These are phyloP conservation scores for Kodamaea jinghongensis DNA, from an alignment of 805 yeast genomes.

Conservation along the genomic window DNA sequence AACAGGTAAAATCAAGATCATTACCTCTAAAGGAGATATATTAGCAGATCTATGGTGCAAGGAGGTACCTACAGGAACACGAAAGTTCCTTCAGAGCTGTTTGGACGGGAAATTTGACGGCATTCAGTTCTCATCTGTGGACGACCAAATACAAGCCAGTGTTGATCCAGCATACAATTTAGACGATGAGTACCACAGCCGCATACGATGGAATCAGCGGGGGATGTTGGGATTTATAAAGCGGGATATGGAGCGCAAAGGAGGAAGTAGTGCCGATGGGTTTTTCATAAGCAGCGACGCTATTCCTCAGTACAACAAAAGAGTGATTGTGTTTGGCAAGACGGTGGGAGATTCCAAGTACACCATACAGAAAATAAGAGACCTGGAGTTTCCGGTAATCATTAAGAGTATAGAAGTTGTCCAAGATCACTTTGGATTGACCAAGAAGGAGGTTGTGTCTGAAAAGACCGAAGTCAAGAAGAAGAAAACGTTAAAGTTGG, in stretches of 20 bases:
- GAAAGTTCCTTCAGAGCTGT: constrained; percentile 50
- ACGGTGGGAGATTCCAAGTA: constrained; percentile 56
- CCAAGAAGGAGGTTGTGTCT: constrained; percentile 12
- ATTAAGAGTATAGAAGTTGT: constrained; percentile 42
- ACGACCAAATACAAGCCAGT: constrained; percentile 1
- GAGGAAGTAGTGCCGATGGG: constrained; percentile 22
- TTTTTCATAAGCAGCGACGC: constrained; percentile 46
- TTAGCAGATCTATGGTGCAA: constrained; percentile 68
- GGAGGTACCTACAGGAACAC: constrained; percentile 52
- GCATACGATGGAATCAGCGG: constrained; percentile 49
- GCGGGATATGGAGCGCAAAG: constrained; percentile 19
- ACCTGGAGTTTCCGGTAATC: constrained; percentile 53
- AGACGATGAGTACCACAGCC: constrained; percentile 45
- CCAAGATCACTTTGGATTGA: constrained; percentile 44
- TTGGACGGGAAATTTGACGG: constrained; percentile 41
- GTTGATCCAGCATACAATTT: constrained; percentile 13
- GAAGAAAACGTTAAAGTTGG: constrained; percentile 30
- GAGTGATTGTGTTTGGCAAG: constrained; percentile 52
- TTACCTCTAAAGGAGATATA: constrained; percentile 58
- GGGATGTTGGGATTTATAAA: constrained; percentile 56
- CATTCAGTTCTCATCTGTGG: constrained; percentile 31
- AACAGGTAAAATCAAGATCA: constrained; percentile 54
- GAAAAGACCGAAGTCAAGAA: constrained; percentile 22
- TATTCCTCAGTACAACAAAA: constrained; percentile 42
- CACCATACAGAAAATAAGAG: constrained; percentile 48